Evolutionary conservation across 2,329 filamentous ascomycete genomes (phyloP).

Genomic region (Apiospora hydei): DNA sequence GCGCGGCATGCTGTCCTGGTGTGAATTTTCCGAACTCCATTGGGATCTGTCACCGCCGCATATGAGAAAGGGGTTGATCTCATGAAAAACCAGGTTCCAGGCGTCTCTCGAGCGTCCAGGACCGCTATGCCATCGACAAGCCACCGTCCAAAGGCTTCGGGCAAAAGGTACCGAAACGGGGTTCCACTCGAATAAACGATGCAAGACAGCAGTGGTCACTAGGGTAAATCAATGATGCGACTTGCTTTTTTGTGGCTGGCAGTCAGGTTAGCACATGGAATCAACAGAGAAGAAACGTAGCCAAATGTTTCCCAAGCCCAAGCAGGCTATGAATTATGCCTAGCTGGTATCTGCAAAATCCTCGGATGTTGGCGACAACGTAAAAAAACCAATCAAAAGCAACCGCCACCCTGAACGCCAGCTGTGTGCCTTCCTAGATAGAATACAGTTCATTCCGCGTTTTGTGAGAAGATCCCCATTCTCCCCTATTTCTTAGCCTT

Average conservation of each 20-base stretch:
- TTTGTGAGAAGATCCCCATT: neutral
- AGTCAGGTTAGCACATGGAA: neutral
- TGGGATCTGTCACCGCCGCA: no score
- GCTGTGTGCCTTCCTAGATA: constrained; percentile 11
- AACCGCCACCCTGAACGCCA: constrained; percentile 14
- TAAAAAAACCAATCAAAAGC: neutral
- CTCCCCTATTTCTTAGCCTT: constrained; percentile 18
- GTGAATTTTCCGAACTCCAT: no score
- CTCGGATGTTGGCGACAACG: neutral
- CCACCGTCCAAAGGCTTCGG: neutral
- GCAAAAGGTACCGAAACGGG: neutral
- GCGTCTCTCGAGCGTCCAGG: no score
- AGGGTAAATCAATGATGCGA: no score
- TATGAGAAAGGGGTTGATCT: no score
- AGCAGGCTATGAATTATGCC: neutral
- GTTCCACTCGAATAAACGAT: neutral
- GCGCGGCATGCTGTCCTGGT: no score
- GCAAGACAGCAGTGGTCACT: no score
- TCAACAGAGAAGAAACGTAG: neutral
- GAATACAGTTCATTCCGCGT: constrained; percentile 1
- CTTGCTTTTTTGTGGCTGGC: no score
- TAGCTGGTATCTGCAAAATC: neutral
- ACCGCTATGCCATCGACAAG: neutral
- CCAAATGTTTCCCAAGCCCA: neutral
- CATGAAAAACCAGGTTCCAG: no score